Percentiles rank a stretch among this genome's conserved stretches.
These are phyloP conservation scores for Aspergillus sp. DNA, from an alignment of 2,329 filamentous ascomycete species.

Conservation along the genomic window DNA sequence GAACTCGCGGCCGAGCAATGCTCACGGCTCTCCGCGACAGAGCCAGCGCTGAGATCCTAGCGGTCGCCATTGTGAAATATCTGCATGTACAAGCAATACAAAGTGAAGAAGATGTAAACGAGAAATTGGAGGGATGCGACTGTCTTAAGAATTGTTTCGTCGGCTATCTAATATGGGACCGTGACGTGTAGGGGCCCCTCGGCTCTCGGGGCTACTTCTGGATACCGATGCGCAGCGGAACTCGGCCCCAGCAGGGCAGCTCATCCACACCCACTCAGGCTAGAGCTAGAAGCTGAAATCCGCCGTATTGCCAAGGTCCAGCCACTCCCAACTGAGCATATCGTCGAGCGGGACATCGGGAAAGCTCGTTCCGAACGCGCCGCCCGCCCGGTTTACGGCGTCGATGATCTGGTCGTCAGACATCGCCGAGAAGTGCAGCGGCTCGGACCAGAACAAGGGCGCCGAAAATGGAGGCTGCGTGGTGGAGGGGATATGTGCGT, in stretches of 20 bases:
- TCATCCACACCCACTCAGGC: not conserved
- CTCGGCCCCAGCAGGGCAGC: not conserved
- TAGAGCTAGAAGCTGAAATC: slow-evolving; percentile 30
- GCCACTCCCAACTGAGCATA: slow-evolving; percentile 58
- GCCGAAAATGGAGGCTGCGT: slow-evolving; percentile 28
- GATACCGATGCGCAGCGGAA: slow-evolving; percentile 21
- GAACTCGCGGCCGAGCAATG: slow-evolving; percentile 22
- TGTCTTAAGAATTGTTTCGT: not conserved
- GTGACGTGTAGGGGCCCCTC: slow-evolving; percentile 14
- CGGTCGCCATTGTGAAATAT: slow-evolving; percentile 22
- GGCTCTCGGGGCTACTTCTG: slow-evolving; percentile 30
- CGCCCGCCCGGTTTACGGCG: slow-evolving; percentile 62
- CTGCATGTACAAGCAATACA: not conserved
- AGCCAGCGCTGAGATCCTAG: slow-evolving; percentile 23
- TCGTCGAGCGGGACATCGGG: slow-evolving; percentile 61
- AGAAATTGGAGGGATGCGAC: not conserved
- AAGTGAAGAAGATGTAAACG: not conserved
- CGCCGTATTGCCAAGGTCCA: slow-evolving; percentile 42
- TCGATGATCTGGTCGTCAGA: slow-evolving; percentile 68
- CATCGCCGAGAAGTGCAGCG: slow-evolving; percentile 66
- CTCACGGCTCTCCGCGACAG: slow-evolving; percentile 24
- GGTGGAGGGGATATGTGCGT: slow-evolving; percentile 20
- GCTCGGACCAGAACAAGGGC: slow-evolving; percentile 47
- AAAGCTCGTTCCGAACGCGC: slow-evolving; percentile 57
- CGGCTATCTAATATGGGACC: not conserved